These are phyloP conservation scores for Globisporangium spiculum DNA, from an alignment of 352 stramenopile genomes.

Conservation along the genomic window DNA sequence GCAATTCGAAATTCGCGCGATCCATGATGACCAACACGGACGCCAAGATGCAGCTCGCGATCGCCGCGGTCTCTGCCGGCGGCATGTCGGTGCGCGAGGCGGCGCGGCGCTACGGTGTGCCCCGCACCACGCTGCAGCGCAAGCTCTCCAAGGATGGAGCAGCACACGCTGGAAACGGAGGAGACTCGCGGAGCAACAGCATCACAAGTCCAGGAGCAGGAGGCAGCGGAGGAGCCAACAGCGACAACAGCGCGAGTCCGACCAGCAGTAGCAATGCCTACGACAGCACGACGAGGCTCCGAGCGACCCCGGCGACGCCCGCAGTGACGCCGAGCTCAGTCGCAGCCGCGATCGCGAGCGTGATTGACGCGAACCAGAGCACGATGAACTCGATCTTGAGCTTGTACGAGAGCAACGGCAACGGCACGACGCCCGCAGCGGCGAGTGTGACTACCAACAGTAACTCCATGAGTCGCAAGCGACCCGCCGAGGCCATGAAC, in stretches of 20 bases:
- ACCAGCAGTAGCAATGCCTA: conserved; percentile 20
- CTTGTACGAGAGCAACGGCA: conserved; percentile 19
- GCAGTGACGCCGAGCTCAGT: not conserved
- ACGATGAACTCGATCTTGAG: conserved; percentile 16
- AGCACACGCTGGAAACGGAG: conserved; percentile 7
- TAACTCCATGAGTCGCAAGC: conserved; percentile 31
- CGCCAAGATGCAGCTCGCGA: conserved; percentile 55
- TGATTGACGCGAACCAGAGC: conserved; percentile 16
- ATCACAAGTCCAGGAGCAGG: conserved; percentile 8
- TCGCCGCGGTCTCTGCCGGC: conserved; percentile 49
- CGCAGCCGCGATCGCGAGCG: conserved; percentile 3
- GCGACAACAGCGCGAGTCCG: conserved; percentile 13
- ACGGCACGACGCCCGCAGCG: conserved; percentile 9
- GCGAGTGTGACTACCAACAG: not conserved
- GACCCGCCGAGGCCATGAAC: conserved; percentile 40
- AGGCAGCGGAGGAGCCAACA: not conserved
- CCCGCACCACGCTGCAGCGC: conserved; percentile 76
- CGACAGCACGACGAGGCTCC: not conserved
- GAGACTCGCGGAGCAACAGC: conserved; percentile 14
- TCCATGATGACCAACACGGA: conserved; percentile 24
- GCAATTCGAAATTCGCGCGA: conserved; percentile 3
- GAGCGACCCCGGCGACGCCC: not conserved
- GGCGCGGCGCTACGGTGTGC: conserved; percentile 62
- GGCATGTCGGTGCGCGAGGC: conserved; percentile 74
- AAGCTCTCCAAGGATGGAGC: conserved; percentile 35